Percentiles rank a stretch among this genome's conserved stretches.
These are phyloP conservation scores for Onygenales sp. DNA, from an alignment of 2,329 filamentous ascomycete species.

Conservation along the genomic window DNA sequence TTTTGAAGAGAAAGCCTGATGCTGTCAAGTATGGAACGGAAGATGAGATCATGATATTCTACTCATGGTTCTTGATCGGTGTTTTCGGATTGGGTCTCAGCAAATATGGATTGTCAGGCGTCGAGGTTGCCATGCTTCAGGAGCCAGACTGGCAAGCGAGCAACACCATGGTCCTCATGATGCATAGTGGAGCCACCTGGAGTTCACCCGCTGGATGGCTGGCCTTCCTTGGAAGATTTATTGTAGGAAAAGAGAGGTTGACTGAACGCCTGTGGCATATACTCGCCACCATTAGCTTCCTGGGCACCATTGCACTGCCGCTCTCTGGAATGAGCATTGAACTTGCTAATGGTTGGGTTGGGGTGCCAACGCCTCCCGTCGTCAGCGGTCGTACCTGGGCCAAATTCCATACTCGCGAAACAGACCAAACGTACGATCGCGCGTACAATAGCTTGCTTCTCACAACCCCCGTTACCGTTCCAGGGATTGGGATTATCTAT, in stretches of 20 bases:
- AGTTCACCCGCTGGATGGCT: background rate
- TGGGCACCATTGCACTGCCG: conserved; percentile 3
- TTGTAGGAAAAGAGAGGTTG: background rate
- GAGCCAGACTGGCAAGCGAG: conserved; percentile 1
- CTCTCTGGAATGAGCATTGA: conserved; percentile 7
- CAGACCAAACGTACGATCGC: background rate
- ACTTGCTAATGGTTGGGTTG: conserved; percentile 5
- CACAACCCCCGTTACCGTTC: background rate
- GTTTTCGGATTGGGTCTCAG: conserved; percentile 6
- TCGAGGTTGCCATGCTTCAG: conserved; percentile 8
- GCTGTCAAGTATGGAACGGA: background rate
- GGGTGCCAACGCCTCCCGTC: background rate
- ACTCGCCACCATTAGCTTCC: background rate
- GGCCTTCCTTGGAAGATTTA: background rate
- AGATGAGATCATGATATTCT: conserved; percentile 4
- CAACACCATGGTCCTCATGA: conserved; percentile 3
- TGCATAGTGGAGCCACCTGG: conserved; percentile 4
- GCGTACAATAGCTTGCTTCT: background rate
- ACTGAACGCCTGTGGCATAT: conserved; percentile 1
- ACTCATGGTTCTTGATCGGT: conserved; percentile 8
- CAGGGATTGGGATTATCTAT: conserved; percentile 5
- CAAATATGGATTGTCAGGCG: conserved; percentile 5
- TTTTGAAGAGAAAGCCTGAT: background rate
- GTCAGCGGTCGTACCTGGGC: conserved; percentile 2
- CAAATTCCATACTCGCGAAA: conserved; percentile 1